These are phyloP conservation scores for Myriosclerotinia curreyana DNA, from an alignment of 2,329 filamentous ascomycete species.

Conservation along the genomic window DNA sequence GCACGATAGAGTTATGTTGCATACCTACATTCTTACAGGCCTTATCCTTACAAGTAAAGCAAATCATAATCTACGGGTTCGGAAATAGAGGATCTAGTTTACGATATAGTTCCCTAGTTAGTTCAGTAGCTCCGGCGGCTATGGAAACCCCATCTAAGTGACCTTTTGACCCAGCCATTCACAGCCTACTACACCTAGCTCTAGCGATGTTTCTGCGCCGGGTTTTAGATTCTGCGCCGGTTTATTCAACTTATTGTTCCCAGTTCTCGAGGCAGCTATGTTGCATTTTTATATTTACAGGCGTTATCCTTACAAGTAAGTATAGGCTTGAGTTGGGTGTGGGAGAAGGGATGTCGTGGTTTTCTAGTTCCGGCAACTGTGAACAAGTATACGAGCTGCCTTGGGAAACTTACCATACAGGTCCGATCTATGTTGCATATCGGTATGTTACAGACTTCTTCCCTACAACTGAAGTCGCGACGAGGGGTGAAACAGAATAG, in stretches of 20 bases:
- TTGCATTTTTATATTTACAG: background rate
- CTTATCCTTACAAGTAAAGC: background rate
- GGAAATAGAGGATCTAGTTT: background rate
- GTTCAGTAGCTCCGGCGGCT: background rate
- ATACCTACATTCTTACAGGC: background rate
- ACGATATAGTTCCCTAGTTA: background rate
- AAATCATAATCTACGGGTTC: accelerated
- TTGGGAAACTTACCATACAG: background rate
- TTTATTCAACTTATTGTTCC: background rate
- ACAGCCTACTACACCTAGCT: background rate
- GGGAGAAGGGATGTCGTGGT: background rate
- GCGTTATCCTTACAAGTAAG: background rate
- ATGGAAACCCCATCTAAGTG: too few relatives aligned
- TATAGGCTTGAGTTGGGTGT: background rate
- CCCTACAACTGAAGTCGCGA: background rate
- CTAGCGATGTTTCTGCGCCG: too few relatives aligned
- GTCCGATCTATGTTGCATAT: background rate
- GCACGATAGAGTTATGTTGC: background rate
- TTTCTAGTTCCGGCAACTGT: background rate
- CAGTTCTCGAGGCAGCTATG: background rate
- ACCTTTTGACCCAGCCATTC: background rate
- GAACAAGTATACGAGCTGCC: background rate
- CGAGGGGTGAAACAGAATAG: too few relatives aligned
- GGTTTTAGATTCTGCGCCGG: too few relatives aligned
- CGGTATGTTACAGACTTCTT: background rate